Evolutionary conservation across 192 early-diverging fungal species (phyloP).

Genomic region (Gamsiella multidivaricata): DNA sequence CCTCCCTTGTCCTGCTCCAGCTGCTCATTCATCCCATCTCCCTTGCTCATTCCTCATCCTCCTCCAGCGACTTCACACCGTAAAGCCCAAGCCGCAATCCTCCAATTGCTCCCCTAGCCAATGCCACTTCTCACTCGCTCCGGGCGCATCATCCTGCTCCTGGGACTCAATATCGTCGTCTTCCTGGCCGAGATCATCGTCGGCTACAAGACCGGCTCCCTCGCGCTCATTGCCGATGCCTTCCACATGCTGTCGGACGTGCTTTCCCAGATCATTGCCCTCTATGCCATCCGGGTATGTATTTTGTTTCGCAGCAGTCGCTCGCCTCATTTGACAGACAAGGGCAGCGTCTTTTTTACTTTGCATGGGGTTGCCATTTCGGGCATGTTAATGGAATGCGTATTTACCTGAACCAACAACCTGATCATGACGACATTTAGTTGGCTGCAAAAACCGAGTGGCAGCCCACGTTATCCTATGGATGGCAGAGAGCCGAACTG

Average conservation of each 20-base stretch:
- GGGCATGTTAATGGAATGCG: background rate
- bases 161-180: conserved; percentile 71
- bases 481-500: conserved; percentile 92
- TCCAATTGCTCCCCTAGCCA: background rate
- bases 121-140: conserved; percentile 43
- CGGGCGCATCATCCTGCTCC: conserved; percentile 67
- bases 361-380: background rate
- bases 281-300: conserved; percentile 79
- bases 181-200: conserved; percentile 86
- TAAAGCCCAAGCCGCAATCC: background rate
- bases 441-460: conserved; percentile 70
- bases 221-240: conserved; percentile 90
- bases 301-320: background rate
- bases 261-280: conserved; percentile 78
- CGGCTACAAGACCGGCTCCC: conserved; percentile 78
- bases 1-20: too few species aligned
- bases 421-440: conserved; percentile 34
- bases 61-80: background rate
- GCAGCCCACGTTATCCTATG: conserved; percentile 81
- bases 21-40: background rate
- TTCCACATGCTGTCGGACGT: conserved; percentile 95
- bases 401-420: background rate
- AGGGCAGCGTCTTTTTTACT: conserved; percentile 5
- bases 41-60: background rate
- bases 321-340: too few species aligned